phyloP scores from a whole-genome alignment of 2,329 filamentous ascomycete species.

The Aspergillus nomiae region DNA sequence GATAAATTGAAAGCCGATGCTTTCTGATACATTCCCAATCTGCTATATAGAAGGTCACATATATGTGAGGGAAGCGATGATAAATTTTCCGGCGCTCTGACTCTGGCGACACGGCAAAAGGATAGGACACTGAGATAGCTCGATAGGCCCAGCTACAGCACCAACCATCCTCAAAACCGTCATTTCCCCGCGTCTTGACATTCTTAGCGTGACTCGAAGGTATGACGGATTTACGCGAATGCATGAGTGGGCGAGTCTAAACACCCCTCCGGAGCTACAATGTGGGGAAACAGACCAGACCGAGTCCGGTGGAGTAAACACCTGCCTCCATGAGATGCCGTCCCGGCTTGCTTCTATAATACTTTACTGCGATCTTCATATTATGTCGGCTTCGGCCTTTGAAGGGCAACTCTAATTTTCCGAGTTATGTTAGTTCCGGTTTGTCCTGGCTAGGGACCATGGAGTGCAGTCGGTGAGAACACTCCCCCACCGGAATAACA shows the following conservation, averaged over 20 bases:
- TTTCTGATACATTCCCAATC: not conserved
- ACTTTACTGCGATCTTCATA: not conserved
- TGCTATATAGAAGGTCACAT: not conserved
- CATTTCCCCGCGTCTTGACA: not conserved
- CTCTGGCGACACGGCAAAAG: not conserved
- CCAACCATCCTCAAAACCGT: not conserved
- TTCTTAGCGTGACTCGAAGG: too few species aligned
- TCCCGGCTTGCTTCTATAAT: not conserved
- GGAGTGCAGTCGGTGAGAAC: not conserved
- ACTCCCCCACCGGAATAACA: not conserved
- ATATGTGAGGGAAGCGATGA: not conserved
- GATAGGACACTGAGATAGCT: not conserved
- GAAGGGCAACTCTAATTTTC: not conserved
- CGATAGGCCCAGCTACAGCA: not conserved
- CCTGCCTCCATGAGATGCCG: not conserved
- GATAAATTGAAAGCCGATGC: not conserved
- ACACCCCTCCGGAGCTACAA: not conserved
- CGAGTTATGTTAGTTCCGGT: not conserved
- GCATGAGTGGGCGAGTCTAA: not conserved
- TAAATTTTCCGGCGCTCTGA: not conserved
- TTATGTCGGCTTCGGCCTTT: not conserved
- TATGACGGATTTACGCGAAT: not conserved
- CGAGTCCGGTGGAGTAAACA: not conserved
- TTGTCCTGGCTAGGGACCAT: not conserved
- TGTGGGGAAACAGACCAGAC: not conserved